Evolutionary conservation across 2,329 filamentous ascomycete genomes (phyloP), one percentile per base, ranked within the genome.

Genomic region (Ophiosphaerella narmari): DNA sequence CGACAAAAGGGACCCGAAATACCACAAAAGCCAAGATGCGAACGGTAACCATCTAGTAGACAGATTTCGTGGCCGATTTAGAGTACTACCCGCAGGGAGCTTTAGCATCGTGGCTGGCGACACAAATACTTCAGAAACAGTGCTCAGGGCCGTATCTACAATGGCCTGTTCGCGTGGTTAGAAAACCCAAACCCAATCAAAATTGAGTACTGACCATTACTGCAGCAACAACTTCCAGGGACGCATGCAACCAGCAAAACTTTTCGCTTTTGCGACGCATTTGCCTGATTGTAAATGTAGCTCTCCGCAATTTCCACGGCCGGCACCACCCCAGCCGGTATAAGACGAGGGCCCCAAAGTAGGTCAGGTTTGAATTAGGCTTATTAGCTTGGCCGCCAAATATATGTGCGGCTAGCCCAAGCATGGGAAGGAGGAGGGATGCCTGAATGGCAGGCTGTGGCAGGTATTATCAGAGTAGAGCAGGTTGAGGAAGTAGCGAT

Each of bases 21-120:
- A 11, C 71, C 73, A 7, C 76, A 78, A 46, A 65, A 62, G 1
- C 75, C 75, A 2, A 74, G 66, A 39, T 78, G 74, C 5, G 55
- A 61, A 46, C 61, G 64, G 43, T 61, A 66, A 9, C 54, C 45
- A 9, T 62, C 59, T 5, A 60, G 35, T 1, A 53, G 52, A 21
- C 58, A 62, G 4, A 8, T 52, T 21, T 39, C 46, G 1, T 32
- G 12, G 13, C 50, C 46, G 7, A 37, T 4, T 37, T 38, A 11
- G 63, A 65, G 46, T 68, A 65, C 18, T 69, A 50, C 14, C 73
- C 73, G 33, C 73, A 76, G 35, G 69, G 62, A 3, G 71, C 70
- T n/a, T 57, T 66, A n/a, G 72, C 70, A 55, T 75, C 57, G 45
- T 74, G 76, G 45, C 74, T 72, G 8, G 66, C 63, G 1, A 57